phyloP scores from a whole-genome alignment of 73 alveolate species.

The Paramecium tetraurelia region DNA sequence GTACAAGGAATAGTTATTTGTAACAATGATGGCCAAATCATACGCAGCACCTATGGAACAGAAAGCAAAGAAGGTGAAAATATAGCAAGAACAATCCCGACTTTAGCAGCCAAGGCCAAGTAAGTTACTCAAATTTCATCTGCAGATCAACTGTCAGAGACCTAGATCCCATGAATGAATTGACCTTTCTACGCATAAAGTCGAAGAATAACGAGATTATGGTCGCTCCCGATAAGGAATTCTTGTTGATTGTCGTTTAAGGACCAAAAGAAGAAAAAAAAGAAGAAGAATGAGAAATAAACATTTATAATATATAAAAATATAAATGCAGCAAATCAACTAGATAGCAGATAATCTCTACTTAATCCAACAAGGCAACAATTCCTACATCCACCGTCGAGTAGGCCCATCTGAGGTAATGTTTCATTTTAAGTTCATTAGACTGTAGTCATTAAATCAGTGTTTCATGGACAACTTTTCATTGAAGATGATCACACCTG shows the following conservation, averaged over 20 bases:
- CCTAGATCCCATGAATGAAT: slow-evolving; percentile 63
- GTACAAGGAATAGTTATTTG: slow-evolving; percentile 70
- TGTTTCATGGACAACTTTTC: neutral
- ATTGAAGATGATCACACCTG: neutral
- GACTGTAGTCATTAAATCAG: slow-evolving; percentile 29
- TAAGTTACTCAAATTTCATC: neutral
- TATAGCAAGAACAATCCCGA: slow-evolving; percentile 62
- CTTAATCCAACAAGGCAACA: slow-evolving; percentile 18
- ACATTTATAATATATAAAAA: neutral
- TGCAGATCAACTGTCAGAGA: slow-evolving; percentile 66
- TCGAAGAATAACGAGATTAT: slow-evolving; percentile 67
- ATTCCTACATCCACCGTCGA: slow-evolving; percentile 46
- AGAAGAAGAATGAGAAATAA: slow-evolving; percentile 40
- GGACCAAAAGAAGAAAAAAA: slow-evolving; percentile 60
- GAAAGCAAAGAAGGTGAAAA: slow-evolving; percentile 54
- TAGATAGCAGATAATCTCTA: neutral
- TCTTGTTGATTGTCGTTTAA: slow-evolving; percentile 65
- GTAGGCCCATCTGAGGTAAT: neutral
- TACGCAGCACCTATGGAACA: slow-evolving; percentile 34
- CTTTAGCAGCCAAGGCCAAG: slow-evolving; percentile 62
- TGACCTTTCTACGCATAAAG: slow-evolving; percentile 64
- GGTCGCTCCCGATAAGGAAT: slow-evolving; percentile 73
- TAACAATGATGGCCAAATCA: slow-evolving; percentile 65
- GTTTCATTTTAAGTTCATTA: neutral
- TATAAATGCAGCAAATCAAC: neutral